A percentile compares a stretch with the other conserved stretches of the same genome.
Evolutionary conservation across 129 eudicot genomes (phyloP).

Genomic region (Ambrosia artemisiifolia): DNA sequence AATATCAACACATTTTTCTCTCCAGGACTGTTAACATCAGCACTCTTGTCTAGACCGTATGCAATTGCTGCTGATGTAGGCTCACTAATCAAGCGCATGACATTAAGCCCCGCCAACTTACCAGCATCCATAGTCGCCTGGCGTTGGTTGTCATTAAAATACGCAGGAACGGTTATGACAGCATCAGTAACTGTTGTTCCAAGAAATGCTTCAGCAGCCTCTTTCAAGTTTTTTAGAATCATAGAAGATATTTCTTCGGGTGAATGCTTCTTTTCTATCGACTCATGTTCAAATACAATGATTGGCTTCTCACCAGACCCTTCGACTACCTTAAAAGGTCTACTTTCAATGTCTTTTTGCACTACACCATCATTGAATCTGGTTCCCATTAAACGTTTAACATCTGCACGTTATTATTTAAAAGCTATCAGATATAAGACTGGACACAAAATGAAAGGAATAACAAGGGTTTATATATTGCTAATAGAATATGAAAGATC

Average conservation of each 20-base stretch:
- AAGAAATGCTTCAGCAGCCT: conserved; percentile 12
- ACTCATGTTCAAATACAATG: not conserved
- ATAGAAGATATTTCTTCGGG: conserved; percentile 24
- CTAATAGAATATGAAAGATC: too few species aligned
- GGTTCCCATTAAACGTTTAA: conserved; percentile 18
- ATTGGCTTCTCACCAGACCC: conserved; percentile 8
- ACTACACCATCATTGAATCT: conserved; percentile 7
- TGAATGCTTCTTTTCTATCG: not conserved
- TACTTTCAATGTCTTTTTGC: not conserved
- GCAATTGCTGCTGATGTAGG: not conserved
- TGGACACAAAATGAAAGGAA: too few species aligned
- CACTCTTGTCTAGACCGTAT: conserved; percentile 6
- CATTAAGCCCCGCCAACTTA: conserved; percentile 1
- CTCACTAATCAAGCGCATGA: not conserved
- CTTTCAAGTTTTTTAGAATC: conserved; percentile 10
- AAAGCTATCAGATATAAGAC: not conserved
- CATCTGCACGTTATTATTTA: conserved; percentile 1
- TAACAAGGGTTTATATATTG: too few species aligned
- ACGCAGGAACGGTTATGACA: conserved; percentile 23
- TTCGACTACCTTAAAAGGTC: conserved; percentile 17
- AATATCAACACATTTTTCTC: not conserved
- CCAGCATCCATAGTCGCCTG: conserved; percentile 23
- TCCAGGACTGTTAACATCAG: not conserved
- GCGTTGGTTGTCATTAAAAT: conserved; percentile 21
- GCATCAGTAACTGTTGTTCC: conserved; percentile 18